These are phyloP conservation scores for Trichoderma gracile DNA, from an alignment of 2,329 filamentous ascomycete species.

Conservation along the genomic window DNA sequence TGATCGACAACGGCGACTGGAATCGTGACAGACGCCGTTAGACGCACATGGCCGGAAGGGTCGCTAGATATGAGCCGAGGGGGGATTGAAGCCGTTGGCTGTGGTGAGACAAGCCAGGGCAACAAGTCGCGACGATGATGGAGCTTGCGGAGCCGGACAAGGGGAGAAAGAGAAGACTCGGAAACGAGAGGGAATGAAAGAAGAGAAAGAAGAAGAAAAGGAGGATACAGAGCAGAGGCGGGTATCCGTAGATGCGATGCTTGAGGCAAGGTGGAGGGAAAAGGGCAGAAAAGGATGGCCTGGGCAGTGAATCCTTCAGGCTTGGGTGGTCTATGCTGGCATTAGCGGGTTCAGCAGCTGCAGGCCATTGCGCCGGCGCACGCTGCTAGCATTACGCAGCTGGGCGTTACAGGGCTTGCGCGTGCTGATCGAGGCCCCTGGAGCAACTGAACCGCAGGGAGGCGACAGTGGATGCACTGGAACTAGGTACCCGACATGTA, in stretches of 20 bases:
- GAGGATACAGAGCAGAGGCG: slow-evolving; percentile 1
- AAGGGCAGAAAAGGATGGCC: slow-evolving; percentile 6
- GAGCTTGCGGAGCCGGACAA: not conserved
- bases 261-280: not conserved
- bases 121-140: not conserved
- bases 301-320: slow-evolving; percentile 1
- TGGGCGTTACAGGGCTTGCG: slow-evolving; percentile 6
- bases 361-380: slow-evolving; percentile 7
- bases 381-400: slow-evolving; percentile 21
- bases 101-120: not conserved
- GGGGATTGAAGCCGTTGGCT: not conserved
- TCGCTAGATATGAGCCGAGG: not conserved
- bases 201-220: slow-evolving; percentile 17
- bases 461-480: not conserved
- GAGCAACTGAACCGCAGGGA: not conserved
- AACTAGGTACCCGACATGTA: too few relatives aligned
- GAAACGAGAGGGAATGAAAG: not conserved
- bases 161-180: not conserved
- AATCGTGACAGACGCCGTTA: slow-evolving; percentile 20
- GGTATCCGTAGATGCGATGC: not conserved
- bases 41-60: slow-evolving; percentile 16
- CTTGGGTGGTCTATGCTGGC: slow-evolving; percentile 1
- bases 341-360: slow-evolving; percentile 15
- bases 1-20: slow-evolving; percentile 10
- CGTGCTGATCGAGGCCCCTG: not conserved